phyloP scores from a whole-genome alignment of 2,329 filamentous ascomycete genomes.

The Curvularia hawaiiensis region DNA sequence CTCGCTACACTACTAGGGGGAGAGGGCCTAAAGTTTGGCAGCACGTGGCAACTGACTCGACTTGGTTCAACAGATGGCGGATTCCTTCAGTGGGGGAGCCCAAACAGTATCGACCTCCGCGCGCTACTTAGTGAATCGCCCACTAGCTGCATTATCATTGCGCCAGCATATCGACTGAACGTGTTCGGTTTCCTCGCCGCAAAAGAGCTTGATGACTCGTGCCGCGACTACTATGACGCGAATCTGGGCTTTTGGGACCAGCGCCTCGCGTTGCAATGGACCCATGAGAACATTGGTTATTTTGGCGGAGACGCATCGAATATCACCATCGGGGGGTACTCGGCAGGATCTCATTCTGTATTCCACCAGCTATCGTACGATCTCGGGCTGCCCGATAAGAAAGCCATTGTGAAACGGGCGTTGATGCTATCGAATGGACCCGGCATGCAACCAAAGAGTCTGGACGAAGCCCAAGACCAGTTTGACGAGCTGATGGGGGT shows the following conservation, averaged over 20 bases:
- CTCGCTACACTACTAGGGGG: background rate
- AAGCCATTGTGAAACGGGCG: slow-evolving; percentile 56
- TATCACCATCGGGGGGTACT: slow-evolving; percentile 62
- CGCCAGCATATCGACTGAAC: slow-evolving; percentile 63
- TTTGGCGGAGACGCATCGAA: slow-evolving; percentile 58
- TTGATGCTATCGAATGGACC: slow-evolving; percentile 62
- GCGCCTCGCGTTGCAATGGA: slow-evolving; percentile 62
- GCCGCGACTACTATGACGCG: slow-evolving; percentile 38
- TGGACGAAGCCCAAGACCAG: slow-evolving; percentile 56
- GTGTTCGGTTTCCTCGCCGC: slow-evolving; percentile 62
- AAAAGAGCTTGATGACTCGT: slow-evolving; percentile 51
- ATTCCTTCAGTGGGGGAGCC: slow-evolving; percentile 61
- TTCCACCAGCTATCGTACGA: slow-evolving; percentile 65
- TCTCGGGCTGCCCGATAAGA: slow-evolving; percentile 53
- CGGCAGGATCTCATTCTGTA: slow-evolving; percentile 60
- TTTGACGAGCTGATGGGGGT: slow-evolving; percentile 56
- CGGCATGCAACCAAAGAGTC: slow-evolving; percentile 58
- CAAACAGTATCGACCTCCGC: slow-evolving; percentile 54
- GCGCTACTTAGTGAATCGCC: slow-evolving; percentile 57
- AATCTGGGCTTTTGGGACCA: slow-evolving; percentile 66
- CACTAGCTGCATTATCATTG: slow-evolving; percentile 55
- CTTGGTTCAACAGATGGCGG: slow-evolving; percentile 53
- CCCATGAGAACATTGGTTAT: slow-evolving; percentile 55
- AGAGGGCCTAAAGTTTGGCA: background rate
- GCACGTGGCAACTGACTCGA: slow-evolving; percentile 12